These are phyloP conservation scores for Apostasia ramifera DNA, from an alignment of 106 monocot species.

Conservation along the genomic window DNA sequence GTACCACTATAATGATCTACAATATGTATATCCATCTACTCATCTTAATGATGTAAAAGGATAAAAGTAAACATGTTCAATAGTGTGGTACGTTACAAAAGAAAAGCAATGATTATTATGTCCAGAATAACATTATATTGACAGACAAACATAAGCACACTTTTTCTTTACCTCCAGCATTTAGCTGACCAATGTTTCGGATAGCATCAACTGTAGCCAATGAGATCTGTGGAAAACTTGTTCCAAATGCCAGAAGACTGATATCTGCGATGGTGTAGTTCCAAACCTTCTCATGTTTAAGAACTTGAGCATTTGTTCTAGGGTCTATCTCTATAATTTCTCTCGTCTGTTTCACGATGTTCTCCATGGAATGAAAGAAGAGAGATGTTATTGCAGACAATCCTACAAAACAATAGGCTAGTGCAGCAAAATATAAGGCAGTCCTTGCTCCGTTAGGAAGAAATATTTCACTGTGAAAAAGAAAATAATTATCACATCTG, in stretches of 20 bases:
- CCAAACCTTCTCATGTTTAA: conserved; percentile 61
- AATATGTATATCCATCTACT: too few species aligned
- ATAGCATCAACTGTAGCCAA: conserved; percentile 84
- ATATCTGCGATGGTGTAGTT: conserved; percentile 77
- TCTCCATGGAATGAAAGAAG: conserved; percentile 80
- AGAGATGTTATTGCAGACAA: conserved; percentile 63
- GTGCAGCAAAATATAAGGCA: conserved; percentile 36
- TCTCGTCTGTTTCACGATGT: conserved; percentile 52
- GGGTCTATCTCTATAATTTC: conserved; percentile 42
- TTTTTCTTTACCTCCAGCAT: conserved; percentile 58
- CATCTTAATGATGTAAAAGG: too few species aligned
- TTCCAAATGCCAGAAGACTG: conserved; percentile 72
- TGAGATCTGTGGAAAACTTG: conserved; percentile 90
- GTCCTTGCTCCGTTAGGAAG: conserved; percentile 33
- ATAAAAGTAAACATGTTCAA: too few species aligned
- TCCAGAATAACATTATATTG: too few species aligned
- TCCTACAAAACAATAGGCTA: conserved; percentile 76
- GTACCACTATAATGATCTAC: too few species aligned
- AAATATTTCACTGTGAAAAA: conserved; percentile 34
- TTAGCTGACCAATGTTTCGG: conserved; percentile 56
- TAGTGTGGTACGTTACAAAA: too few species aligned
- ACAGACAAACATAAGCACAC: too few species aligned
- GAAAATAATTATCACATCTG: conserved; percentile 40
- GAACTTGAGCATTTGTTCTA: conserved; percentile 15
- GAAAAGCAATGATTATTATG: too few species aligned